Conservation (phyloP, 495 filamentous ascomycete species). For the Lentithecium fluviatile region DNA sequence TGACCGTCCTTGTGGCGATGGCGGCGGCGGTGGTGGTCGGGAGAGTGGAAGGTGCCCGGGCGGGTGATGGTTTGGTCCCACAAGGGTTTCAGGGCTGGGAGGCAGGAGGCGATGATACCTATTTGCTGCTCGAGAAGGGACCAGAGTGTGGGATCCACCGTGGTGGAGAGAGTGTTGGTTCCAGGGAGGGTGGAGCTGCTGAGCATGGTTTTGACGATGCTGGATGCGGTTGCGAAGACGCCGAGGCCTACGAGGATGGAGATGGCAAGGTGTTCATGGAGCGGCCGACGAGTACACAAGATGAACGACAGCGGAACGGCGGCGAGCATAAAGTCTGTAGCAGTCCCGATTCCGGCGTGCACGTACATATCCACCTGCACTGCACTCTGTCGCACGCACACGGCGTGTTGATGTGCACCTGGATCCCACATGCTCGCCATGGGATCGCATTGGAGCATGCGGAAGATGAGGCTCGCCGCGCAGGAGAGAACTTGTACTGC, state of each 20-base stretch:
- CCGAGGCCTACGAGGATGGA: conserved; percentile 42
- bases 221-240: conserved; percentile 36
- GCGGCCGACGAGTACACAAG: conserved; percentile 36
- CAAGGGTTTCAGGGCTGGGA: conserved; percentile 38
- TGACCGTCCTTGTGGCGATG: no score
- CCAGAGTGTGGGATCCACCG: conserved; percentile 37
- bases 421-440: conserved; percentile 38
- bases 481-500: conserved; percentile 33
- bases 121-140: conserved; percentile 38
- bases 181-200: conserved; percentile 33
- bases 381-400: conserved; percentile 26
- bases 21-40: background rate
- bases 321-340: conserved; percentile 41
- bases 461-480: conserved; percentile 31
- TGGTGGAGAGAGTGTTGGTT: conserved; percentile 35
- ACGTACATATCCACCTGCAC: conserved; percentile 34
- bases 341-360: conserved; percentile 34
- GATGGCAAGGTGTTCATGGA: conserved; percentile 39
- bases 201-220: conserved; percentile 38
- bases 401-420: conserved; percentile 20
- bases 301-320: conserved; percentile 43
- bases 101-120: conserved; percentile 39
- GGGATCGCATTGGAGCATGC: conserved; percentile 39
- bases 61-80: conserved; percentile 34
- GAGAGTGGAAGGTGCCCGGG: conserved; percentile 3